Evolutionary conservation across 1,139 yeast genomes (phyloP), one percentile per base, ranked within the genome.

Genomic region (Geotrichum restrictum): DNA sequence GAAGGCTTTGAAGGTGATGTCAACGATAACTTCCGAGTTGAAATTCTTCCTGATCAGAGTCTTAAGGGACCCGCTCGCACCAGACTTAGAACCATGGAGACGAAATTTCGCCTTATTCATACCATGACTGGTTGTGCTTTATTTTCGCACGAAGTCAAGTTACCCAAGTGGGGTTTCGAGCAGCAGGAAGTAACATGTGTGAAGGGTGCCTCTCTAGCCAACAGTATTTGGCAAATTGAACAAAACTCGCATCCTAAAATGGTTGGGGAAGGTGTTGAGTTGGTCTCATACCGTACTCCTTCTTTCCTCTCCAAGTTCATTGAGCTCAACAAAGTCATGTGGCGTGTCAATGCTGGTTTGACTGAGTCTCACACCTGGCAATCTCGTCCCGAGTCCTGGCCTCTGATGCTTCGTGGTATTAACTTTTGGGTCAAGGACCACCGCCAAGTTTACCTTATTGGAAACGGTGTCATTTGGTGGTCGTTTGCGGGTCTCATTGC

Each of bases 101-200:
- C 98, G 44, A 77, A 87, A 55, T 87, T 94, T 77, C 80, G 94
- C 71, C 79, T 94, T 60, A 83, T 81, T 69, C 98, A 94, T 67
- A 89, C 94, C 49, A 81, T 87, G 83, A 78, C 93, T 37, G 96
- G 96, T 50, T 82, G 95, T 71, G 84, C 85, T 65, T 75, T 94
- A 64, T 93, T 91, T 71, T 88, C 98, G 27, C 89, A 88, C 66
- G 82, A 80, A 58, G 84, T 81, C 49, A 88, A 87, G 70, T 80
- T 93, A 61, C 98, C 98, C 55, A 84, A 83, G 55, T 93, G 98
- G 97, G 98, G 93, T 2, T 89, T 85, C 64, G 94, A 85, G 62
- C 98, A 94, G 73, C 97, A 88, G 71, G 99, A 93, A 74, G 98
- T 94, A 48, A 83, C 96, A 10, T 81, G 96, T 71, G 94, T 97